Evolutionary conservation across 2,329 filamentous ascomycete species (phyloP), one percentile per base, ranked within the genome.

Genomic region (Aspergillus awamori): DNA sequence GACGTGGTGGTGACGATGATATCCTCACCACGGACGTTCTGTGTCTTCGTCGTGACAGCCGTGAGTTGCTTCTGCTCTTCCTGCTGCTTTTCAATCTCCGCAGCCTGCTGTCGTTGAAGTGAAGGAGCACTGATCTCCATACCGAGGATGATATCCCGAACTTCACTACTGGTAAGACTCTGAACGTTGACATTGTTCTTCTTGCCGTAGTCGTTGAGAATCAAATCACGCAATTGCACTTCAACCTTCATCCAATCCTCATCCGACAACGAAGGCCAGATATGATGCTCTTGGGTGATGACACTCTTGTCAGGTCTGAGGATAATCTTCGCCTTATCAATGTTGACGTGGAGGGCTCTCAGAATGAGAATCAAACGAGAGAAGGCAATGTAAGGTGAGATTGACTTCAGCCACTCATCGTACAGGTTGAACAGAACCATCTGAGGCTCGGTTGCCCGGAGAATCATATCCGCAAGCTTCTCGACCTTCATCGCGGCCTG

Each of bases 181-280:
- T 96, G 96, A 11, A 95, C 94, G 71, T 99, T 99, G 82, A 99
- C 95, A 70, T 98, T 99, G 83, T 99, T 99, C 86, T 99, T 99
- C 86, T 98, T 99, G 74, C 95, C 95, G 75, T 99, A 99, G 75
- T 99, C 95, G 69, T 98, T 97, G 68, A 99, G 76, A 71, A 99
- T 99, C 67, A 99, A 82, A 82, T 99, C 95, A 76, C 95, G 89
- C 45, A 99, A 83, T 74, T 96, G 92, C 49, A 93, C 93, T 83
- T 99, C 95, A n/a, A 99, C 92, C 86, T 97, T 97, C 79, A 99
- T 95, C 95, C 95, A 99, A 65, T 97, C 93, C 70, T 99, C 95
- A 66, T 99, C 95, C 0, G 91, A 89, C 58, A 99, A 81, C 0
- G 92, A 89, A 0, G 95, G 95, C 95, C 95, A 99, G 74, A 99